Evolutionary conservation across 495 filamentous ascomycete genomes (phyloP), one percentile per base, ranked within the genome.

Genomic region (Collariella sp.): DNA sequence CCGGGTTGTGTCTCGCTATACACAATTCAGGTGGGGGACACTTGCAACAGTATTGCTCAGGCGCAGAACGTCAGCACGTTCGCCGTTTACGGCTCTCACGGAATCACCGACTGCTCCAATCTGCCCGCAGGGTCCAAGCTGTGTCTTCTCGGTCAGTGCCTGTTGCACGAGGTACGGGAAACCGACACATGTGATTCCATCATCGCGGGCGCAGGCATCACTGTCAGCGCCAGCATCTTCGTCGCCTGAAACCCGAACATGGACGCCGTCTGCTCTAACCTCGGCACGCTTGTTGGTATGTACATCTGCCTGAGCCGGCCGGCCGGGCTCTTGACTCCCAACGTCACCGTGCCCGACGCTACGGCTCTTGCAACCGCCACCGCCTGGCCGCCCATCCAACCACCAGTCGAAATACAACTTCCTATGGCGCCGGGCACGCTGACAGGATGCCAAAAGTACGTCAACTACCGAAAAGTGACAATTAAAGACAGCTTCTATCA

Each of bases 201-300:
- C 35, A 24, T 55, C 22, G 44, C 22, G 23, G 38, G 10, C 22
- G 5, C 11, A 6, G 10, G 29, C 24, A n/a, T 35, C 24, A 26
- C 38, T 40, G 9, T 52, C 34, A 33, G 26, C n/a, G 11, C 7
- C 12, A 47, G 35, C 44, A 38, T 12, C 7, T 16, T 56, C 5
- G 16, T 50, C 7, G 34, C 26, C 39, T 56, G 54, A 46, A 56
- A 56, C 33, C 54, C 54, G n/a, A 45, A 22, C 23, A 56, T 56
- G 39, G 41, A 50, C 46, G 11, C 38, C 11, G 19, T 50, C 2
- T 56, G 54, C 20, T 24, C 54, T 36, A 50, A 45, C 40, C 15
- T 56, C n/a, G 3, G 13, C 26, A 19, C 16, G 13, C 15, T 50
- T 11, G 26, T 26, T 16, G 54, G 19, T 7, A 12, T 23, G 3